Evolutionary conservation across 2,329 filamentous ascomycete genomes (phyloP).

Genomic region (Macrophomina pseudophaseolina): DNA sequence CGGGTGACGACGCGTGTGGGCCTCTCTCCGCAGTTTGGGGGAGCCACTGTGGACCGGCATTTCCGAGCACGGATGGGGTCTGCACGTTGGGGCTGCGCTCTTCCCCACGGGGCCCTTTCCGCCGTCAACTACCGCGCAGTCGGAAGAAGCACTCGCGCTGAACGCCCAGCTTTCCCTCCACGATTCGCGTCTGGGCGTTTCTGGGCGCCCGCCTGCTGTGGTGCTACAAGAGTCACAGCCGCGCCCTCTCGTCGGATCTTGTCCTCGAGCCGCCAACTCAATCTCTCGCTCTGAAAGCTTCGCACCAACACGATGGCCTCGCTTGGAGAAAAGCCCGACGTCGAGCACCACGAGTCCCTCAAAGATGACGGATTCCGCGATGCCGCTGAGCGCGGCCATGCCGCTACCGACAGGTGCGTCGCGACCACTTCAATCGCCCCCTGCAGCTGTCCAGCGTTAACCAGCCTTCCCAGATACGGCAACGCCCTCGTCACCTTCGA

Average conservation of each 20-base stretch:
- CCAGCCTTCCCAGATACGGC: slow-evolving; percentile 49
- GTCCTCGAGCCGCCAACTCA: not conserved
- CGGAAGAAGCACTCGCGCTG: not conserved
- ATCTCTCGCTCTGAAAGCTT: not conserved
- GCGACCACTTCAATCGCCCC: not conserved
- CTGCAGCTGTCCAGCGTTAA: not conserved
- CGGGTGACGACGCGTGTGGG: slow-evolving; percentile 1
- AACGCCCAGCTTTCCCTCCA: slow-evolving; percentile 1
- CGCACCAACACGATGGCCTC: not conserved
- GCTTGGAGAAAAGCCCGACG: slow-evolving; percentile 13
- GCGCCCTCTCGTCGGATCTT: not conserved
- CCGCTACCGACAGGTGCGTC: slow-evolving; percentile 27
- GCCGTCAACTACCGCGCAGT: slow-evolving; percentile 8
- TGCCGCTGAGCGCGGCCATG: slow-evolving; percentile 27
- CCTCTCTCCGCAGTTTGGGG: not conserved
- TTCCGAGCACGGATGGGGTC: slow-evolving; percentile 21
- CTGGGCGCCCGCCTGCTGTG: not conserved
- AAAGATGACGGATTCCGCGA: slow-evolving; percentile 24
- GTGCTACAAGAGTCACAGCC: not conserved
- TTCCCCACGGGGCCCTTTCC: slow-evolving; percentile 4
- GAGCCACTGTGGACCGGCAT: slow-evolving; percentile 2
- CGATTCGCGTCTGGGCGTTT: slow-evolving; percentile 1
- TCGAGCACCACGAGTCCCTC: slow-evolving; percentile 20
- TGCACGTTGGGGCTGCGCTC: too few species aligned
- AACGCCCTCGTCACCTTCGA: slow-evolving; percentile 61